Percentiles rank a stretch among this genome's conserved stretches.
Evolutionary conservation across 2,329 filamentous ascomycete species (phyloP).

Genomic region (Pseudogymnoascus sp.): DNA sequence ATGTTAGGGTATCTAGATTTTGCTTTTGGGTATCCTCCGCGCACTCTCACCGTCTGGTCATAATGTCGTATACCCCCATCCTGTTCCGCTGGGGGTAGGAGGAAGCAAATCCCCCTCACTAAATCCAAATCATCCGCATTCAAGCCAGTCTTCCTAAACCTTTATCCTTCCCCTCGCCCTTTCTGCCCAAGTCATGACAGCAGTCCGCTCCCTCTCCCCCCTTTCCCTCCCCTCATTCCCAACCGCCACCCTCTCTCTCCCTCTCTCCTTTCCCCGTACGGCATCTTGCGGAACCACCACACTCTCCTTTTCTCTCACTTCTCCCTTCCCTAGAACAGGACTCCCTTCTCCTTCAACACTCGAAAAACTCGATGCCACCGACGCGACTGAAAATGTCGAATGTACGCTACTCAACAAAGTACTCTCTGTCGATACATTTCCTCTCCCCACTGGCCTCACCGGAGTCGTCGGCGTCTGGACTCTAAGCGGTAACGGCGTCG

Average conservation of each 20-base stretch:
- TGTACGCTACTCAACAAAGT: conserved; percentile 9
- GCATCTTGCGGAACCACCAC: not conserved
- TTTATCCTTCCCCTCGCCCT: not conserved
- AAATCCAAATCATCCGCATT: not conserved
- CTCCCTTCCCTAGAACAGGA: not conserved
- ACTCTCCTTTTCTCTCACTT: not conserved
- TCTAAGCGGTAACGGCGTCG: conserved; percentile 15
- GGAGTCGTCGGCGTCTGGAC: conserved; percentile 18
- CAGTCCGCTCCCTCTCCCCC: not conserved
- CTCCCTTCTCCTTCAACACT: not conserved
- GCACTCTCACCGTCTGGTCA: not conserved
- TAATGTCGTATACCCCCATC: not conserved
- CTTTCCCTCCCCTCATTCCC: not conserved
- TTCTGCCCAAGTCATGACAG: not conserved
- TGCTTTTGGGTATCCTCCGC: not conserved
- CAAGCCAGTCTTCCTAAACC: not conserved
- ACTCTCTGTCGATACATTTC: conserved; percentile 17
- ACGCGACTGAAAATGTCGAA: not conserved
- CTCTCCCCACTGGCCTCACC: conserved; percentile 12
- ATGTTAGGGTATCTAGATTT: not conserved
- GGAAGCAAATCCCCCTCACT: not conserved
- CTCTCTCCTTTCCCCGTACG: not conserved
- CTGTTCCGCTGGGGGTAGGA: not conserved
- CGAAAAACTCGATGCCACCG: not conserved
- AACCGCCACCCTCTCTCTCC: not conserved